Base-by-base conservation (phyloP, 805 yeast species). In the Pichia paraexigua region DNA sequence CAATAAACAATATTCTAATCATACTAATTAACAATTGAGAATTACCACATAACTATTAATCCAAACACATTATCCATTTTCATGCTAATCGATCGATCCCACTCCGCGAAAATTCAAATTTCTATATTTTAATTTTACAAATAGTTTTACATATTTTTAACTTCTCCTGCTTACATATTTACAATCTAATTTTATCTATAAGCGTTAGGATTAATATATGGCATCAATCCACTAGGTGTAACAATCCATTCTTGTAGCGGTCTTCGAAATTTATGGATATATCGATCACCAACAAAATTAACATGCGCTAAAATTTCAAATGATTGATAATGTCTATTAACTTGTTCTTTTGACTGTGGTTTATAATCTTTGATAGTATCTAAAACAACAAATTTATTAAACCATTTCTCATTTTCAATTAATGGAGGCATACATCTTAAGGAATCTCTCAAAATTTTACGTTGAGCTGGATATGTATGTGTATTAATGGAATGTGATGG, bases 381-480 rank as follows among this genome's bases (percentile, higher is more conserved):
- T 10, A 63, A 47, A 13, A 68, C 69, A 17, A 68, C 41, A 37
- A 32, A 61, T 24, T 57, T 56, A 18, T 70, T 70, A 2, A 67
- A 55, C 73, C 73, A 69, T 46, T 65, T 57, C 40, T 69, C 71
- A 51, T 63, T 64, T 9, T 65, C 59, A 1, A 60, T 27, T 48
- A 69, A 51, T 10, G 68, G 62, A 1, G 63, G 56, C 65, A 69
- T 68, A 50, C 73, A 69, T 17, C 71, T 49, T 7, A 69, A 56
- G 7, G 68, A 59, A 52, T 69, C 71, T 21, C 67, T 54, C 39
- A 67, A 32, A 3, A 64, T 48, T 43, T 64, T 65, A 28, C 64
- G 57, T 10, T 59, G 53, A 3, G 65, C 53, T 2, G 65, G 65
- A 15, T 56, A 48, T 18, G 56, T 51, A 41, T 53, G 47, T 15